phyloP scores from a whole-genome alignment of 441 rosid species.

The Manihot esculenta region DNA sequence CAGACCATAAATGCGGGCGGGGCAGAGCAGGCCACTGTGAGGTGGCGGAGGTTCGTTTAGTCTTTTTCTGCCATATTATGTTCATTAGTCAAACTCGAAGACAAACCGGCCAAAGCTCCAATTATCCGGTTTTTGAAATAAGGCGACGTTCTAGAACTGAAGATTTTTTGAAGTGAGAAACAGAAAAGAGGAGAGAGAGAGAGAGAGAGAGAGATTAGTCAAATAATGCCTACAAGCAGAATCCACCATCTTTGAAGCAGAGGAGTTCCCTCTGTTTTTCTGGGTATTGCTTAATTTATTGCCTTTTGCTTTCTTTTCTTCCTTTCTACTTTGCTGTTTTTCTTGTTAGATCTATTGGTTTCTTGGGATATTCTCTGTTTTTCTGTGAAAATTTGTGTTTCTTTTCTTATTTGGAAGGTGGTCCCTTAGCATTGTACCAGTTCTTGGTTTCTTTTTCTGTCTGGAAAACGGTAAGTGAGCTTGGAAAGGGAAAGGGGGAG shows the following conservation, averaged over 20 bases:
- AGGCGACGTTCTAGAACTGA: background rate
- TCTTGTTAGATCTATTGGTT: background rate
- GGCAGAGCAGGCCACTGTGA: too few species aligned
- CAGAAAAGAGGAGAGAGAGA: too few species aligned
- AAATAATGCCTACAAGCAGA: background rate
- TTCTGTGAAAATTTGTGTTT: background rate
- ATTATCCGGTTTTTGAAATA: background rate
- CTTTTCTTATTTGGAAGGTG: background rate
- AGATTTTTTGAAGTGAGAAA: background rate
- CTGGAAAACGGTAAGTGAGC: conserved; percentile 9
- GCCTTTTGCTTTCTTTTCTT: background rate
- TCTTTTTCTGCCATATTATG: too few species aligned
- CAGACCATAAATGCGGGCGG: background rate
- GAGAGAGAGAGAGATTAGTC: background rate
- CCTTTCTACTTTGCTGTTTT: background rate
- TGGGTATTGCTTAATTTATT: background rate
- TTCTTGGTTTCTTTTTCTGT: conserved; percentile 3
- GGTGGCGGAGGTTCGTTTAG: too few species aligned
- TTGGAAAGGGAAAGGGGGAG: background rate
- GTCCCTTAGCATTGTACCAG: too few species aligned
- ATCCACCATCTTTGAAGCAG: background rate
- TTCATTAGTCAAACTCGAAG: conserved; percentile 4
- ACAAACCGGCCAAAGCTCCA: background rate
- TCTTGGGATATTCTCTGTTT: background rate
- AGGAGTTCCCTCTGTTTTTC: background rate